Conservation (phyloP, 768 basidiomycete genomes). For the Suillus weaverae region DNA sequence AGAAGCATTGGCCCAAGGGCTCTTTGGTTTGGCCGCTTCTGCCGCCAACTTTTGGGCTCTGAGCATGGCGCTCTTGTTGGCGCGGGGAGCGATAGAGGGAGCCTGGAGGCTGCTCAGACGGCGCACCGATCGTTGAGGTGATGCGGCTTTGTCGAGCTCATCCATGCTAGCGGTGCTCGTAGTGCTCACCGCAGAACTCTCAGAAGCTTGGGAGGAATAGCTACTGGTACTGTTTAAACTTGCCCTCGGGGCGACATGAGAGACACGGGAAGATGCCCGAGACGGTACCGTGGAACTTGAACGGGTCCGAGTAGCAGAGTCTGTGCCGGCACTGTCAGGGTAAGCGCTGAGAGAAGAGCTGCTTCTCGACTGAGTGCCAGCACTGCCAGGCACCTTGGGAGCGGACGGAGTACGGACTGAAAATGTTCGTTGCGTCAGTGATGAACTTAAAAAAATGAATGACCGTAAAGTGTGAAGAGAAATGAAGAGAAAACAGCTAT, state of each 20-base stretch:
- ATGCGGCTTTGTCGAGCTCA: constrained; percentile 12
- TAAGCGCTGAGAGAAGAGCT: constrained; percentile 39
- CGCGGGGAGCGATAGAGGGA: constrained; percentile 66
- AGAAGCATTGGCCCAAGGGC: constrained; percentile 33
- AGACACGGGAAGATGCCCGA: constrained; percentile 46
- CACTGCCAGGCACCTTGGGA: constrained; percentile 43
- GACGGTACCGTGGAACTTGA: constrained; percentile 26
- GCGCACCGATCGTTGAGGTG: constrained; percentile 35
- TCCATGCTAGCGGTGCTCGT: constrained; percentile 26
- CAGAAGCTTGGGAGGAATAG: constrained; percentile 27
- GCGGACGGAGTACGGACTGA: constrained; percentile 49
- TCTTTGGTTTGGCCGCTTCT: constrained; percentile 33
- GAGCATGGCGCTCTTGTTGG: constrained; percentile 72
- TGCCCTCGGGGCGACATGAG: constrained; percentile 25
- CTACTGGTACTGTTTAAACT: constrained; percentile 11
- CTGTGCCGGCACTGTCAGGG: constrained; percentile 16
- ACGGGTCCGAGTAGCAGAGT: constrained; percentile 13
- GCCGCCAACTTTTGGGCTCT: constrained; percentile 63
- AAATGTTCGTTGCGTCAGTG: background rate
- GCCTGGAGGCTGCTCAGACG: constrained; percentile 58
- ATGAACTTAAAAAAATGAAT: constrained; percentile 3
- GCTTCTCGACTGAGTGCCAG: constrained; percentile 39
- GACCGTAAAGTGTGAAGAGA: background rate
- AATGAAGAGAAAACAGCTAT: background rate
- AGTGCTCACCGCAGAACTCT: constrained; percentile 29